phyloP scores from a whole-genome alignment of 225 moss, liverwort and hornwort genomes.

The Anthoceros angustus region DNA sequence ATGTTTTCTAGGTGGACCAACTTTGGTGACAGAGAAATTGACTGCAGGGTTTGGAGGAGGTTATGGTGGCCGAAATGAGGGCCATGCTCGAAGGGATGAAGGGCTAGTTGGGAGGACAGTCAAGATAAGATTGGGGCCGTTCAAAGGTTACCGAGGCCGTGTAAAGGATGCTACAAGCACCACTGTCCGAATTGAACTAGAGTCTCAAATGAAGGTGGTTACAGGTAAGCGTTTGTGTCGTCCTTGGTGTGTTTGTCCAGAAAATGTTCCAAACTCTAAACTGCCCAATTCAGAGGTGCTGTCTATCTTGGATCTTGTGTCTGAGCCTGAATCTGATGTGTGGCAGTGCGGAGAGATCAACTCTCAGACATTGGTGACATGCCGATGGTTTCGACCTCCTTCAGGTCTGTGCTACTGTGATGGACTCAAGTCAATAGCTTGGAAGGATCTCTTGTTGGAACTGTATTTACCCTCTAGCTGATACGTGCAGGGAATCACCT shows the following conservation, averaged over 20 bases:
- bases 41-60: constrained; percentile 38
- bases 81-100: constrained; percentile 54
- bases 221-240: constrained; percentile 31
- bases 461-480: not conserved
- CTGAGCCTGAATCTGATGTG: constrained; percentile 4
- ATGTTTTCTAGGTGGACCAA: constrained; percentile 96
- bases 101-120: constrained; percentile 81
- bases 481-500: constrained; percentile 63
- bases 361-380: constrained; percentile 77
- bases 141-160: constrained; percentile 88
- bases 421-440: not conserved
- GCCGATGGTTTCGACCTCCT: constrained; percentile 24
- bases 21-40: constrained; percentile 63
- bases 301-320: not conserved
- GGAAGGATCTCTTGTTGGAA: not conserved
- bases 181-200: constrained; percentile 82
- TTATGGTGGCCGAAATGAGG: constrained; percentile 74
- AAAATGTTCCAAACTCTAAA: not conserved
- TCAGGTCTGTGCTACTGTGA: constrained; percentile 26
- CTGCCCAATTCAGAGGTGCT: constrained; percentile 14
- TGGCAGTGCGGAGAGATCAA: constrained; percentile 75
- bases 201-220: constrained; percentile 99
- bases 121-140: constrained; percentile 78
- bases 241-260: constrained; percentile 32
- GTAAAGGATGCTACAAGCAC: constrained; percentile 85